Evolutionary conservation across 768 basidiomycete species (phyloP).

Genomic region (Vishniacozyma victoriae): DNA sequence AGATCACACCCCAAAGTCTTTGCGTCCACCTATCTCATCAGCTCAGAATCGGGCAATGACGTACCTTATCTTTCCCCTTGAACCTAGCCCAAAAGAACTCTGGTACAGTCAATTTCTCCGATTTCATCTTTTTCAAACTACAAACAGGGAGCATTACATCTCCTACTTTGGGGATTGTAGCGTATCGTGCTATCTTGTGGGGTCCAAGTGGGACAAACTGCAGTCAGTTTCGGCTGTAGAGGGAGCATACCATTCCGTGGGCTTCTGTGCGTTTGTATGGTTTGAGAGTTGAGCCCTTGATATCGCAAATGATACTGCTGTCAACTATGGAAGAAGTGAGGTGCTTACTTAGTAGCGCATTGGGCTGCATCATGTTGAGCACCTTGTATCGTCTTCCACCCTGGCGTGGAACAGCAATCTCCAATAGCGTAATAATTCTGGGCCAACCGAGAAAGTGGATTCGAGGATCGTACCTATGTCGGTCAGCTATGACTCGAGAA

Average conservation of each 20-base stretch:
- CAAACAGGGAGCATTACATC: constrained; percentile 83
- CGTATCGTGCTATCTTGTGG: constrained; percentile 6
- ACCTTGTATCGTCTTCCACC: constrained; percentile 29
- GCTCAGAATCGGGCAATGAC: too few relatives aligned
- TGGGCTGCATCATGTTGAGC: too few relatives aligned
- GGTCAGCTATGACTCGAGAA: background rate
- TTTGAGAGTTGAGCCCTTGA: too few relatives aligned
- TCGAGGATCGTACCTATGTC: background rate
- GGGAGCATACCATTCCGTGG: background rate
- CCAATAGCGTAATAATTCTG: constrained; percentile 39
- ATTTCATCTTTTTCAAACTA: constrained; percentile 86
- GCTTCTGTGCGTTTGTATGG: constrained; percentile 20
- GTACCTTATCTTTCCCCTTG: constrained; percentile 47
- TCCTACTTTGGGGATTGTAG: constrained; percentile 62
- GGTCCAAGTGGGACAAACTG: constrained; percentile 19
- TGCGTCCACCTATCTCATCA: too few relatives aligned
- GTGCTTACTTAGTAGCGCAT: too few relatives aligned
- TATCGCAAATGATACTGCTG: too few relatives aligned
- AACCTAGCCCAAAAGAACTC: constrained; percentile 67
- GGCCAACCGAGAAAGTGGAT: constrained; percentile 9
- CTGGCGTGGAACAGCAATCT: constrained; percentile 32
- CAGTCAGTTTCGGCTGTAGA: too few relatives aligned
- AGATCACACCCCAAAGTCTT: too few relatives aligned
- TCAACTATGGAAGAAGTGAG: too few relatives aligned
- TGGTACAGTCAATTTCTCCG: constrained; percentile 77